Percentiles rank a stretch among this genome's conserved stretches.
These are phyloP conservation scores for Carex pumila DNA, from an alignment of 176 grass and related monocot genomes.

Conservation along the genomic window DNA sequence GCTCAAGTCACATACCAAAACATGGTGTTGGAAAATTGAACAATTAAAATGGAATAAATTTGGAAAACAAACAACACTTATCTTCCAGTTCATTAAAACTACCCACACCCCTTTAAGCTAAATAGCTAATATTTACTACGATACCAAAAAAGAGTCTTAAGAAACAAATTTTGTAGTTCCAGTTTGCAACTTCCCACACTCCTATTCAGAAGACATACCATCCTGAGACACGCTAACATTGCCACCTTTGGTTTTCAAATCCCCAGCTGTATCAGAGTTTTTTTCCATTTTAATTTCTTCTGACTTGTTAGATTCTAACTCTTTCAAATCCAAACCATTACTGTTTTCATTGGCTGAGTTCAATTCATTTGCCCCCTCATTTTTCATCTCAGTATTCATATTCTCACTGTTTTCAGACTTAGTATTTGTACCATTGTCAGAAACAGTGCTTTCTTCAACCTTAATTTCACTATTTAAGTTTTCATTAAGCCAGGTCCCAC, in stretches of 20 bases:
- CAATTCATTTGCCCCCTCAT: not conserved
- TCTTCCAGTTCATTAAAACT: not conserved
- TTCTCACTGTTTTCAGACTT: slow-evolving; percentile 5
- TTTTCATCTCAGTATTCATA: not conserved
- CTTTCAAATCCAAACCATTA: slow-evolving; percentile 13
- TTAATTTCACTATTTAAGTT: slow-evolving; percentile 5
- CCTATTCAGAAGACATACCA: not conserved
- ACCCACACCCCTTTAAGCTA: not conserved
- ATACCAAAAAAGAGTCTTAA: not conserved
- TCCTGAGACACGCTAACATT: not conserved
- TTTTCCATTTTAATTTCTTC: slow-evolving; percentile 14
- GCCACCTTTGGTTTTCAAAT: not conserved
- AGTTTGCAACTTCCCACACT: not conserved
- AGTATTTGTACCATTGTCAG: not conserved
- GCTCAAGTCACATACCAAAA: not conserved
- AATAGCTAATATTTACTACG: slow-evolving; percentile 11
- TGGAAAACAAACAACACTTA: not conserved
- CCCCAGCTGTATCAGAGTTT: not conserved
- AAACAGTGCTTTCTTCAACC: not conserved
- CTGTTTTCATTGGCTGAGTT: slow-evolving; percentile 2
- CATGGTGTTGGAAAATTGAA: not conserved
- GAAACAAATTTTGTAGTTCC: not conserved
- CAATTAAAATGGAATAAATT: not conserved
- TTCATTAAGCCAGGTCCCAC: not conserved
- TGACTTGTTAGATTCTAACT: not conserved